Conservation (phyloP, 2,329 filamentous ascomycete species). For the Claviceps capensis region DNA sequence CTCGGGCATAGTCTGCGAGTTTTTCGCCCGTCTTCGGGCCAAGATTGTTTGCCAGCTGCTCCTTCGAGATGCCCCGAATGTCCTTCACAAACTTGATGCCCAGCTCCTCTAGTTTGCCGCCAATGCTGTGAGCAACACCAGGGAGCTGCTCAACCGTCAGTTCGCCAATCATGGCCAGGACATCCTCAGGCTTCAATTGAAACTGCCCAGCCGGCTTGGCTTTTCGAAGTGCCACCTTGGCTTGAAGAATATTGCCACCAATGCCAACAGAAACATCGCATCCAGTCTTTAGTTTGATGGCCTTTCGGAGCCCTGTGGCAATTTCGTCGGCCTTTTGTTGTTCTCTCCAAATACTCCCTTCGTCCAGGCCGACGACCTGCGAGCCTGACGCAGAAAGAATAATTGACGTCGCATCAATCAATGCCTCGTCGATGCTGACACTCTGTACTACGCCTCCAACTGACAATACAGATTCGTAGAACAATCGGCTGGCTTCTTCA, state of each 20-base stretch:
- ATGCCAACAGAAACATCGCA: slow-evolving; percentile 91
- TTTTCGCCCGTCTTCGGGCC: slow-evolving; percentile 90
- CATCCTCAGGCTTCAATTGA: slow-evolving; percentile 70
- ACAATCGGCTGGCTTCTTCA: slow-evolving; percentile 75
- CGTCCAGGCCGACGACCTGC: slow-evolving; percentile 46
- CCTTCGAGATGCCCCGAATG: slow-evolving; percentile 61
- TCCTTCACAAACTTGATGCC: slow-evolving; percentile 74
- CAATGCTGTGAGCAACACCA: slow-evolving; percentile 83
- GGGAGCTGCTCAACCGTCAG: slow-evolving; percentile 72
- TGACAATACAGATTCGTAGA: slow-evolving; percentile 73
- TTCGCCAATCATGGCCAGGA: slow-evolving; percentile 62
- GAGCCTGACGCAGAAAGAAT: slow-evolving; percentile 54
- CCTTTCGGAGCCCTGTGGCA: slow-evolving; percentile 46
- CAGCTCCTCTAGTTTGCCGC: slow-evolving; percentile 76
- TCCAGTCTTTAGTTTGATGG: slow-evolving; percentile 60
- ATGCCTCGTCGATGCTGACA: slow-evolving; percentile 90
- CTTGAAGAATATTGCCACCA: slow-evolving; percentile 77
- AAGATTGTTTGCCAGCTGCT: slow-evolving; percentile 57
- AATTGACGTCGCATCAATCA: slow-evolving; percentile 66
- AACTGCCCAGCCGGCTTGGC: slow-evolving; percentile 92
- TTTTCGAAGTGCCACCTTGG: slow-evolving; percentile 78
- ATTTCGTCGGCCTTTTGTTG: slow-evolving; percentile 66
- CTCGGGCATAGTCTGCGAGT: slow-evolving; percentile 78
- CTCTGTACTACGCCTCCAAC: slow-evolving; percentile 81
- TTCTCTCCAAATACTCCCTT: slow-evolving; percentile 61